Evolutionary conservation across 495 filamentous ascomycete genomes (phyloP), one percentile per base, ranked within the genome.

Genomic region (Talaromyces borbonicus): DNA sequence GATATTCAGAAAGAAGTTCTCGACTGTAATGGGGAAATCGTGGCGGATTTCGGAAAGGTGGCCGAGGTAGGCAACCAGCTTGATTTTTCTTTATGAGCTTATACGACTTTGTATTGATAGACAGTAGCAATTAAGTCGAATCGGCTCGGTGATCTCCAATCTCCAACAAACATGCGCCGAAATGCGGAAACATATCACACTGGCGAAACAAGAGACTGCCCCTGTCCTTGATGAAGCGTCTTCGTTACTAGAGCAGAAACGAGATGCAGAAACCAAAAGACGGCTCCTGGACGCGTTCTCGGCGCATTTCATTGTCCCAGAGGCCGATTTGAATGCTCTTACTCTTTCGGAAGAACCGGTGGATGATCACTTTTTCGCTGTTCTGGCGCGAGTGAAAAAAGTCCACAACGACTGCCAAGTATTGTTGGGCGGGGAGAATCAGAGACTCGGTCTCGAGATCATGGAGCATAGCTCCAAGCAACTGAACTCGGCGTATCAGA

Each of bases 1-100:
- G 84, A 95, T 62, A 74, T 93, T 2, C 89, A 97, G 61, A 89
- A 85, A 54, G 89, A 97, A 60, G 84, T 96, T 25, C 87, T 96
- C 36, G 79, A 90, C 48, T 86, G 87, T 65, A 96, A 97, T 80
- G 89, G 82, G 25, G 82, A 88, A 47, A 86, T 99, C 47, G 80
- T 99, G 40, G 68, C 74, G 43, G 90, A 95, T 56, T 97, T 97
- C 67, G 85, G 87, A 20, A 76, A 81, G 51, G 88, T 99, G 31
- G 87, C 90, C 33, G 86, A 93, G 79, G 87, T 94, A 60, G 62
- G 59, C 16, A 37, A 1, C 7, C 32, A 16, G n/a, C 35, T 11
- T 22, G 14, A 9, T 38, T 12, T 20, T 38, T 20, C 22, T 9
- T 22, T 7, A 8, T 16, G 2, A 38, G 19, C 35, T 4, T 12